These are phyloP conservation scores for Leccinum incarnatum DNA, from an alignment of 768 basidiomycete species.

Conservation along the genomic window DNA sequence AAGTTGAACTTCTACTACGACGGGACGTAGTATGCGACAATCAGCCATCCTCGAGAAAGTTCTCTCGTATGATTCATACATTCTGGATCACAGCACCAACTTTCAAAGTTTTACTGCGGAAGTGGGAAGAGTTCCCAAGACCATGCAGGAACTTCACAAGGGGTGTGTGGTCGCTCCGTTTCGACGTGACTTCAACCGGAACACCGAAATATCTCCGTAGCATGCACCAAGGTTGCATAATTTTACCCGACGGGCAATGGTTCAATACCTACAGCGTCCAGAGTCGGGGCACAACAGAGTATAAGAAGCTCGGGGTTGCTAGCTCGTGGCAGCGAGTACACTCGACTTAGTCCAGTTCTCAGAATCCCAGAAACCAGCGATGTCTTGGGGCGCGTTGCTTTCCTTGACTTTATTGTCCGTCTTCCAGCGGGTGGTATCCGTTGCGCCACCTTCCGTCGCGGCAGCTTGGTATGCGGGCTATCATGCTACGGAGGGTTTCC, in stretches of 20 bases:
- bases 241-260: background rate
- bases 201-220: background rate
- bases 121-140: background rate
- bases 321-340: background rate
- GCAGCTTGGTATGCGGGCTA: constrained; percentile 61
- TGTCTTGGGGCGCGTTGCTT: background rate
- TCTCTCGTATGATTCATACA: background rate
- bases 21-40: background rate
- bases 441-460: constrained; percentile 31
- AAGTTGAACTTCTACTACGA: background rate
- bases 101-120: background rate
- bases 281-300: background rate
- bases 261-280: background rate
- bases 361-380: background rate
- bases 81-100: background rate
- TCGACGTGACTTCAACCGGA: background rate
- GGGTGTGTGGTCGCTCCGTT: too few species aligned
- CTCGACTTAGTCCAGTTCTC: background rate
- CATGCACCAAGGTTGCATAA: background rate
- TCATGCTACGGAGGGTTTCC: constrained; percentile 50
- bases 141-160: background rate
- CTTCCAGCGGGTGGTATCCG: background rate
- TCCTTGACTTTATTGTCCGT: background rate
- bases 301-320: constrained; percentile 6
- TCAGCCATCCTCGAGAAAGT: background rate